These are phyloP conservation scores for Streptanthus diversifolius DNA, from an alignment of 345 rosid genomes.

Conservation along the genomic window DNA sequence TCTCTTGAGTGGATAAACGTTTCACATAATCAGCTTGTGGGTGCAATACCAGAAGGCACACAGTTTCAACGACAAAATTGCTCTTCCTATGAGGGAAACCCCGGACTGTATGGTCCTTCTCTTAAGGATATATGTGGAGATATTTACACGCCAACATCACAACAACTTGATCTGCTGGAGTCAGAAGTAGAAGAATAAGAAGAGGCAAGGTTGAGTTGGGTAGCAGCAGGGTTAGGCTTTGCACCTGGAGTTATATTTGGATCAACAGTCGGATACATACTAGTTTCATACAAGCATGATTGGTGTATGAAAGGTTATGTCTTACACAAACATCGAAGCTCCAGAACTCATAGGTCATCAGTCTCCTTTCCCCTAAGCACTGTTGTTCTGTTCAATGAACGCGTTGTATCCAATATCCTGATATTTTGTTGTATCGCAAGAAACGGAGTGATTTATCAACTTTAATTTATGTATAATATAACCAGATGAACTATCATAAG, in stretches of 20 bases:
- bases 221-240: slow-evolving; percentile 3
- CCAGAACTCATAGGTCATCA: background rate
- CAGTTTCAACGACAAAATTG: background rate
- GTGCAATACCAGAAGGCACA: slow-evolving; percentile 1
- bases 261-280: background rate
- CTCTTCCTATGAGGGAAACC: background rate
- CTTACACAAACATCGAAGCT: too few relatives aligned
- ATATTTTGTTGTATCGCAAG: background rate
- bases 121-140: background rate
- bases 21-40: background rate
- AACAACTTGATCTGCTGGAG: too few relatives aligned
- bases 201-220: background rate
- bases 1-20: background rate
- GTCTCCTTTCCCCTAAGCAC: background rate
- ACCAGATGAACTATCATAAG: too few relatives aligned
- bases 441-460: too few relatives aligned
- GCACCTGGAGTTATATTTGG: background rate
- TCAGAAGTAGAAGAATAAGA: background rate
- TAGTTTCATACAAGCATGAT: background rate
- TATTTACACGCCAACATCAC: background rate
- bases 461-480: too few relatives aligned
- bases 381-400: background rate
- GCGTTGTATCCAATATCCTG: background rate
- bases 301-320: background rate
- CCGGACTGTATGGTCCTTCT: background rate